Base-by-base conservation (phyloP, 192 early-diverging fungal species). In the Radiomyces spectabilis region DNA sequence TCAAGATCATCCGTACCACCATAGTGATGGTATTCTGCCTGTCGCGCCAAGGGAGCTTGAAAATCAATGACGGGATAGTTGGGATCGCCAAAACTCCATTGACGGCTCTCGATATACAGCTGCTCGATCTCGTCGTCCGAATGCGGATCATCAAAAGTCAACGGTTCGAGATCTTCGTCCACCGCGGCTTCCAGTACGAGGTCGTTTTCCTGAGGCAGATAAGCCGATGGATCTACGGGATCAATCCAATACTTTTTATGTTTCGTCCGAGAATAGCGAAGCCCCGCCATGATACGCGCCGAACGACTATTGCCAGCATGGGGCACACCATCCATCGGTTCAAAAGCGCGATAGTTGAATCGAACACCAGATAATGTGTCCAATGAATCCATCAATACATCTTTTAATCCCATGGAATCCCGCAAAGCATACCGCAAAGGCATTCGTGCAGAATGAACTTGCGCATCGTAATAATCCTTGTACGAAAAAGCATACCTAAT, bases 351-450 rank as follows among this genome's bases (percentile, higher is more conserved):
- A 71, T 91, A 91, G 10, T 74, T 91, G 68, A 93, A 93, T 21
- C 73, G 71, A 2, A 84, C 80, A 0, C 92, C 92, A 13, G 78
- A 73, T 52, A 90, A 73, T 5, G 91, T 89, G 54, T 87, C 86
- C 16, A 80, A 51, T 0, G 85, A 79, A 52, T 97, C 94, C 53
- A 86, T 71, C 9, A 91, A 48, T 13, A 97, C 82, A 49, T 97
- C 94, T 52, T 85, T 83, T 32, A 91, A 53, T 0, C 94, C 93
- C 31, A 89, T 48, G 5, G 86, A 84, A 44, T 97, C 94, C 25
- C 80, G 73, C 21, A 93, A 60, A 4, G 94, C 91, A 61, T 87
- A 81, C 22, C 68, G 70, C 27, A 97, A 71, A 2, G 83, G 79
- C 62, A 95, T 73, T 9, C 90, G 80, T 26, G 79, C 94, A 15